Conservation (phyloP, 805 yeast species). For the Saccharomycopsis fermentans region DNA sequence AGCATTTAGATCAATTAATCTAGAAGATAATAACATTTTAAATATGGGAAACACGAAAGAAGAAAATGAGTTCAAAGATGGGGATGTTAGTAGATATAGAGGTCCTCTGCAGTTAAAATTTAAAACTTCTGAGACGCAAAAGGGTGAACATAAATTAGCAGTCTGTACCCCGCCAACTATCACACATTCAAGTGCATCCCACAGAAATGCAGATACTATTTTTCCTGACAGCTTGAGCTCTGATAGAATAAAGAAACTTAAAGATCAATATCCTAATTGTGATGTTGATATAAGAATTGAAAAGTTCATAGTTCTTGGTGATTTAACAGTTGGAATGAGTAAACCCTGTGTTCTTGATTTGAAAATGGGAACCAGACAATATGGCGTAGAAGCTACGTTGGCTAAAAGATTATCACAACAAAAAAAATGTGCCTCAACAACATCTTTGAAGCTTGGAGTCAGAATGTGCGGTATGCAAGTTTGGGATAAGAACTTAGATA, state of each 20-base stretch:
- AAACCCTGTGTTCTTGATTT: slow-evolving; percentile 88
- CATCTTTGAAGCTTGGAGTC: slow-evolving; percentile 76
- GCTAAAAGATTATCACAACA: slow-evolving; percentile 72
- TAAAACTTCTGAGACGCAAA: not conserved
- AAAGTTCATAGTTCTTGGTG: slow-evolving; percentile 81
- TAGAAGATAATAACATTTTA: too few species aligned
- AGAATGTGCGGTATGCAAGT: slow-evolving; percentile 93
- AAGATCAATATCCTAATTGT: slow-evolving; percentile 17
- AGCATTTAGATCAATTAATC: not conserved
- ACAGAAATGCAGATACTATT: not conserved
- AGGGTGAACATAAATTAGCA: not conserved
- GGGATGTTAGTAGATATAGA: not conserved
- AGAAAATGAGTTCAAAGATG: slow-evolving; percentile 4
- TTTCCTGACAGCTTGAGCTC: not conserved
- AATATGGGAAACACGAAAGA: not conserved
- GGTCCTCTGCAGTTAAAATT: not conserved
- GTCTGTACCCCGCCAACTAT: not conserved
- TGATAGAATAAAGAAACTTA: not conserved
- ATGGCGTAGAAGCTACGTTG: slow-evolving; percentile 81
- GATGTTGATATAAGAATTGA: slow-evolving; percentile 43
- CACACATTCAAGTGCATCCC: not conserved
- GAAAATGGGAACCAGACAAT: slow-evolving; percentile 98
- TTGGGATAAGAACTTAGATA: slow-evolving; percentile 40
- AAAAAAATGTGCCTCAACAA: slow-evolving; percentile 70
- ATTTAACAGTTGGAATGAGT: slow-evolving; percentile 70